Evolutionary conservation across 2,329 filamentous ascomycete genomes (phyloP), one percentile per base, ranked within the genome.

Genomic region (Penicillium sp.): DNA sequence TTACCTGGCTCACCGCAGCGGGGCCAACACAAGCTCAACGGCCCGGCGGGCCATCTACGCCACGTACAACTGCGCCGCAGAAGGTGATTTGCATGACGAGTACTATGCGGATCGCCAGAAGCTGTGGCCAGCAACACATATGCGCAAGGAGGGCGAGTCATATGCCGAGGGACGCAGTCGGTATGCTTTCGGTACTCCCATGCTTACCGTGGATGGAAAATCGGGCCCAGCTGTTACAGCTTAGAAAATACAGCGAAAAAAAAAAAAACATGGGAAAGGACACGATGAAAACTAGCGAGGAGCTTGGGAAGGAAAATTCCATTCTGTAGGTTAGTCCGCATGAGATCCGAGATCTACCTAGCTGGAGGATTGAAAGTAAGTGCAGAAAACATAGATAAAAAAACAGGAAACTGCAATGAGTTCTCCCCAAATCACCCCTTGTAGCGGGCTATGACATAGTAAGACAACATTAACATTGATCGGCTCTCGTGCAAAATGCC

Each of bases 61-160:
- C 2, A 80, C 78, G 0, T 80, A 79, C 61, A 77, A 79, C 56
- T 72, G 69, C 50, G 68, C 68, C 6, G 60, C 62, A 0, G 78
- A 80, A 54, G 78, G 78, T 1, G 72, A 78, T 59, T 62, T 80
- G n/a, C 76, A 77, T 59, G 73, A 76, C 58, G 67, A 71, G 50
- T 80, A 80, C 63, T 80, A 79, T 63, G 63, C 62, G 10, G 75
- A 79, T 63, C 69, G 78, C 14, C 65, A 70, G 35, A 74, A 74
- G 59, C 69, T 77, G 16, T 80, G 76, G 67, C 77, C 77, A 9
- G 71, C 77, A 1, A 77, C 76, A 11, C 77, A 80, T 55, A 70
- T 76, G 64, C 66, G 74, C 2, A 67, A 73, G 50, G 60, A 70
- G 2, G 73, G 74, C 11, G 64, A 72, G 49, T 58, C 63, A 1